Percentiles rank a stretch among this genome's conserved stretches.
These are phyloP conservation scores for Lasiodiplodia sp. DNA, from an alignment of 2,329 filamentous ascomycete genomes.

Conservation along the genomic window DNA sequence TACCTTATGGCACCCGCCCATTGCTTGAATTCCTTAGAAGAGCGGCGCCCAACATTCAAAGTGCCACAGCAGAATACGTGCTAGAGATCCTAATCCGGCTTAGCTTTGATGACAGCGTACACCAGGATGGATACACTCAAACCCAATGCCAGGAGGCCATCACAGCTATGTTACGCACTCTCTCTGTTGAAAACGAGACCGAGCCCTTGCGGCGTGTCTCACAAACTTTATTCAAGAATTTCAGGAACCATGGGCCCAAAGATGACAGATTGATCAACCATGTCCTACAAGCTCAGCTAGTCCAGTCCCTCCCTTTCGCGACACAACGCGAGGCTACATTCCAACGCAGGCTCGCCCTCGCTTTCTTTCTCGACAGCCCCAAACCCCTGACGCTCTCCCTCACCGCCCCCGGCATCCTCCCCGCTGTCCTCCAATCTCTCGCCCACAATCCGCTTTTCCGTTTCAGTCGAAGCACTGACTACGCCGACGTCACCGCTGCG, in stretches of 20 bases:
- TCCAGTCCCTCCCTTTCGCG: slow-evolving; percentile 65
- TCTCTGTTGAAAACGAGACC: not conserved
- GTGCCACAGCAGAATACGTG: slow-evolving; percentile 1
- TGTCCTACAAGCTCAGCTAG: slow-evolving; percentile 63
- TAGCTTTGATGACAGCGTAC: slow-evolving; percentile 30
- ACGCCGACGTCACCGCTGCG: slow-evolving; percentile 69
- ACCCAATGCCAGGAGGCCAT: slow-evolving; percentile 14
- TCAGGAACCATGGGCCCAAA: slow-evolving; percentile 35
- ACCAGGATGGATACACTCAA: slow-evolving; percentile 11
- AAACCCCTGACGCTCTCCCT: slow-evolving; percentile 38
- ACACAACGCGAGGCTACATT: slow-evolving; percentile 64
- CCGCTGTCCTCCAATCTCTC: slow-evolving; percentile 41
- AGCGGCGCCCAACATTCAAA: slow-evolving; percentile 33
- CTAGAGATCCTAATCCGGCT: slow-evolving; percentile 28
- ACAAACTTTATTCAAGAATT: slow-evolving; percentile 39
- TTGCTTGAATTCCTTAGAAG: slow-evolving; percentile 36
- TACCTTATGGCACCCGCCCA: slow-evolving; percentile 38
- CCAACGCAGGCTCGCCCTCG: slow-evolving; percentile 70
- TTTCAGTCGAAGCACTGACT: slow-evolving; percentile 68
- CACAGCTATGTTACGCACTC: slow-evolving; percentile 31
- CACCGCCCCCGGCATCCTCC: slow-evolving; percentile 33
- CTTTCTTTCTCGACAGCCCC: slow-evolving; percentile 62
- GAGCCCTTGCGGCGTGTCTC: not conserved
- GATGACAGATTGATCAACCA: slow-evolving; percentile 46
- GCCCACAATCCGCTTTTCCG: slow-evolving; percentile 55